phyloP scores from a whole-genome alignment of 148 eudicot species.

The Arctostaphylos glauca region DNA sequence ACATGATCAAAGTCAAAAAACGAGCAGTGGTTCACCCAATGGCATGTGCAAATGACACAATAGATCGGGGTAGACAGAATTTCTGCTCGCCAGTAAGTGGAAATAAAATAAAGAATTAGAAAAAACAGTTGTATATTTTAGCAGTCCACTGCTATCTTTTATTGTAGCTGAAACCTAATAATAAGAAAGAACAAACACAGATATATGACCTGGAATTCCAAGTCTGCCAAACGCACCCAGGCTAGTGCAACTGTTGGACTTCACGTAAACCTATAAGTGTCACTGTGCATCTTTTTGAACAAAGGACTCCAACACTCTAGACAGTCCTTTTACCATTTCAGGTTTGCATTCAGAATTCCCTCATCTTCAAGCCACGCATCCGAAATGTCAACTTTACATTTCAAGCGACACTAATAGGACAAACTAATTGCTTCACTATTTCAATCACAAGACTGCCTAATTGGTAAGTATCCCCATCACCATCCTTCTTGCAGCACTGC shows the following conservation, averaged over 20 bases:
- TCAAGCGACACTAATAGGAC: neutral
- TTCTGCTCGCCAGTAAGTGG: neutral
- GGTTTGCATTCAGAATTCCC: neutral
- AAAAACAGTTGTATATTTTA: neutral
- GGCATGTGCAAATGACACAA: neutral
- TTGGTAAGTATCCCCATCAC: neutral
- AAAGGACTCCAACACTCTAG: neutral
- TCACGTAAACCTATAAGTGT: neutral
- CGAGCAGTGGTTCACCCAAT: neutral
- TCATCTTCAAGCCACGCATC: slow-evolving; percentile 3
- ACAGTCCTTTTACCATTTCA: neutral
- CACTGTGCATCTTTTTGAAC: neutral
- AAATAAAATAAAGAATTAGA: neutral
- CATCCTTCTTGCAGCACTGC: neutral
- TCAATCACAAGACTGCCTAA: slow-evolving; percentile 1
- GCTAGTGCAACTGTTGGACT: neutral
- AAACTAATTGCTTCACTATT: neutral
- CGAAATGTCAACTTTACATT: neutral
- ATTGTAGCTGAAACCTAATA: neutral
- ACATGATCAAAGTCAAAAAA: neutral
- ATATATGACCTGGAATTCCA: neutral
- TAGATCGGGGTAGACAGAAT: neutral
- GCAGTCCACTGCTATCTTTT: neutral
- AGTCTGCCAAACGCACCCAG: neutral
- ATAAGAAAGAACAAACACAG: neutral